Evolutionary conservation across 345 rosid species (phyloP).

Genomic region (Kandelia obovata): DNA sequence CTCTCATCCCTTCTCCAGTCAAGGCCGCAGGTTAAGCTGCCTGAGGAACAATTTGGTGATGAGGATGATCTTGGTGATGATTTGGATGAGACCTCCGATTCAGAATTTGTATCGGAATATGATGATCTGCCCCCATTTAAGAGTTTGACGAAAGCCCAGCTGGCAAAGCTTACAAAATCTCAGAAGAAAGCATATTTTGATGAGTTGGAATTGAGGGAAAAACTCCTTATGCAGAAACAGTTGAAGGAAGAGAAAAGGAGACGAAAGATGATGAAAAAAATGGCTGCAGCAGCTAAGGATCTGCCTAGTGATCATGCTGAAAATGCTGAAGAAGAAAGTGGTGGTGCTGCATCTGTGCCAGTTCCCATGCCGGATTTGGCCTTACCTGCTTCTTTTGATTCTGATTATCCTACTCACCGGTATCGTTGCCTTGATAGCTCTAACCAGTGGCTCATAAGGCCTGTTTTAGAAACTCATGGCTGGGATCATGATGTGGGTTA

Average conservation of each 20-base stretch:
- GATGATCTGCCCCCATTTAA: conserved; percentile 88
- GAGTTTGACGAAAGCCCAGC: conserved; percentile 66
- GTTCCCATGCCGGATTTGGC: conserved; percentile 94
- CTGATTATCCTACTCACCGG: conserved; percentile 94
- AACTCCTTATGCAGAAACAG: conserved; percentile 81
- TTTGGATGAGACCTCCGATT: conserved; percentile 68
- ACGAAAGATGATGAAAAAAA: conserved; percentile 66
- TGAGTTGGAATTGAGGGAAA: conserved; percentile 87
- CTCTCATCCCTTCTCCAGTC: conserved; percentile 95
- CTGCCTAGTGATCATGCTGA: conserved; percentile 45
- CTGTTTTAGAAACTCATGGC: conserved; percentile 93
- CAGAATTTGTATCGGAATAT: conserved; percentile 79
- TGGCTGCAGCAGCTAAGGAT: conserved; percentile 63
- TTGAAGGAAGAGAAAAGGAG: conserved; percentile 79
- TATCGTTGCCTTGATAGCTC: conserved; percentile 80
- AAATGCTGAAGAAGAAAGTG: conserved; percentile 67
- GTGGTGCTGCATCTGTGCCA: conserved; percentile 79
- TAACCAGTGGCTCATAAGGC: conserved; percentile 93
- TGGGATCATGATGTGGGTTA: conserved; percentile 99
- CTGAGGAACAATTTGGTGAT: conserved; percentile 80
- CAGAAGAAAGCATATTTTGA: conserved; percentile 87
- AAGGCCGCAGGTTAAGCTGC: conserved; percentile 81
- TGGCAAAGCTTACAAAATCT: conserved; percentile 63
- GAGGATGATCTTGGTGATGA: conserved; percentile 76
- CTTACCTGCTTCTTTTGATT: conserved; percentile 89